phyloP scores from a whole-genome alignment of 768 basidiomycete species.

The Amanita fuliginea region DNA sequence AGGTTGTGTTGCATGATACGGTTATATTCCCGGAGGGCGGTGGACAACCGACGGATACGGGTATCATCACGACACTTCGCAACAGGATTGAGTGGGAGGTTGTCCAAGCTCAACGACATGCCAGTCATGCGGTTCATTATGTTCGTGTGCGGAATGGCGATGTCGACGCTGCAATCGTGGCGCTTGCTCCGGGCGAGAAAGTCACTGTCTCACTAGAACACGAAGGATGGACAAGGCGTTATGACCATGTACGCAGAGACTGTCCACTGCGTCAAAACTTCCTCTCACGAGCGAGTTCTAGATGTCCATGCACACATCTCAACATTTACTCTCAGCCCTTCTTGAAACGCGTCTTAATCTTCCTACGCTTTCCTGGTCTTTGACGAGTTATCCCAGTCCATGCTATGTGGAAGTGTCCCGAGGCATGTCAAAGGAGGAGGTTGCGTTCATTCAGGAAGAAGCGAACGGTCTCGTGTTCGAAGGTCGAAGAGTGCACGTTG shows the following conservation, averaged over 20 bases:
- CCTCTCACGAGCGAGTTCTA: conserved; percentile 14
- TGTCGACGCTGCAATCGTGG: conserved; percentile 30
- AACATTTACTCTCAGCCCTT: conserved; percentile 76
- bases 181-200: conserved; percentile 38
- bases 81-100: conserved; percentile 47
- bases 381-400: conserved; percentile 54
- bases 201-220: conserved; percentile 46
- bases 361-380: conserved; percentile 75
- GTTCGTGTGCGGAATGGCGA: conserved; percentile 32
- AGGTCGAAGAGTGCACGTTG: conserved; percentile 57
- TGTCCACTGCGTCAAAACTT: background rate
- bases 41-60: conserved; percentile 72
- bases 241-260: conserved; percentile 52
- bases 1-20: conserved; percentile 65
- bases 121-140: conserved; percentile 69
- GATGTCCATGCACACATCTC: conserved; percentile 82
- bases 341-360: conserved; percentile 53
- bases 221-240: conserved; percentile 50
- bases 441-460: conserved; percentile 45
- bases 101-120: conserved; percentile 54
- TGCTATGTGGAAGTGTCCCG: conserved; percentile 73
- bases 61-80: conserved; percentile 33
- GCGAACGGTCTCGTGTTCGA: conserved; percentile 63
- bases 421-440: conserved; percentile 53
- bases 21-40: conserved; percentile 76